Evolutionary conservation across 2,329 filamentous ascomycete genomes (phyloP).

Genomic region (Aspergillus novofumigatus): DNA sequence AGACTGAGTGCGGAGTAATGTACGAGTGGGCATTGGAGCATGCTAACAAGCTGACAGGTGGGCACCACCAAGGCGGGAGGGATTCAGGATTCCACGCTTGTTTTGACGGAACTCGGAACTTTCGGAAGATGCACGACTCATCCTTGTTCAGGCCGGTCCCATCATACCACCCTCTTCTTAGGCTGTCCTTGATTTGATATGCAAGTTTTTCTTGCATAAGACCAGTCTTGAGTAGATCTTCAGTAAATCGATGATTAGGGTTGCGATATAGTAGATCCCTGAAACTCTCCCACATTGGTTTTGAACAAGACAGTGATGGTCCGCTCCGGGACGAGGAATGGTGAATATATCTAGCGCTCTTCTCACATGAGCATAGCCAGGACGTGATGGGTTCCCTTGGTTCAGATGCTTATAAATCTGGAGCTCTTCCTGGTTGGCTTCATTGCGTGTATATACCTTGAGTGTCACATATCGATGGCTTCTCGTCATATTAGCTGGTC

Average conservation of each 20-base stretch:
- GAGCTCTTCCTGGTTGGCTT: conserved; percentile 21
- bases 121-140: too few relatives aligned
- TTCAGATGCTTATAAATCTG: conserved; percentile 26
- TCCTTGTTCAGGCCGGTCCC: too few relatives aligned
- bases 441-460: conserved; percentile 21
- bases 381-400: conserved; percentile 21
- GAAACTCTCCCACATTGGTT: conserved; percentile 40
- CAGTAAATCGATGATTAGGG: conserved; percentile 33
- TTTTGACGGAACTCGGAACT: too few relatives aligned
- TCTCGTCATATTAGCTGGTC: conserved; percentile 13
- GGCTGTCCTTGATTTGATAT: too few relatives aligned
- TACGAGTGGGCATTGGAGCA: too few relatives aligned
- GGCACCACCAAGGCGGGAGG: too few relatives aligned
- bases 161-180: too few relatives aligned
- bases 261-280: conserved; percentile 37
- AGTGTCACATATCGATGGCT: conserved; percentile 20
- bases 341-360: conserved; percentile 30
- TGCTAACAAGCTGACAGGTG: too few relatives aligned
- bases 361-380: conserved; percentile 27
- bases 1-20: too few relatives aligned
- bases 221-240: conserved; percentile 35
- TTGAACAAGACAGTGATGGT: conserved; percentile 33
- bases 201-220: conserved; percentile 31
- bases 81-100: too few relatives aligned
- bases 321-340: conserved; percentile 20